Conservation (phyloP, 2,329 filamentous ascomycete genomes). For the Calonectria pseudoturangicola region DNA sequence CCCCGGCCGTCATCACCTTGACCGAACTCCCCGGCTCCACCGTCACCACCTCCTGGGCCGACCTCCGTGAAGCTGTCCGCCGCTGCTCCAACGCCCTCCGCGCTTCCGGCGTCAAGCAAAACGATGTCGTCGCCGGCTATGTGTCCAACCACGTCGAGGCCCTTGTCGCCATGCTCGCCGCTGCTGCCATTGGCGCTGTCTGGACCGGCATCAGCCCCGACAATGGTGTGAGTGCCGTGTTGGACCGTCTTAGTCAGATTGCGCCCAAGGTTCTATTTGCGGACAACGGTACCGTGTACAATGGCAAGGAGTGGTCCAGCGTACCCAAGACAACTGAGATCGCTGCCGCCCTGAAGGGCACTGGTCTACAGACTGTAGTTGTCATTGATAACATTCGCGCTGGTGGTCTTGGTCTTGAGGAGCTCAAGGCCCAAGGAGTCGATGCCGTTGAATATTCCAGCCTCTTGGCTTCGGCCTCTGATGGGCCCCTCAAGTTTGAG, state of each 20-base stretch:
- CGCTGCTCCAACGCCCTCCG: conserved; percentile 83
- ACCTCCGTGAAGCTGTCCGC: conserved; percentile 86
- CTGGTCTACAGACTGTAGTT: conserved; percentile 81
- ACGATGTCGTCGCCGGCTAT: conserved; percentile 81
- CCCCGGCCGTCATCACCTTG: conserved; percentile 84
- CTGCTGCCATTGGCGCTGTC: conserved; percentile 87
- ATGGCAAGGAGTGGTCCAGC: conserved; percentile 91
- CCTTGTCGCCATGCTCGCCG: conserved; percentile 89
- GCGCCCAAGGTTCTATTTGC: conserved; percentile 88
- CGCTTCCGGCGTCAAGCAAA: conserved; percentile 74
- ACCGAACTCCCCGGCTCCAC: conserved; percentile 82
- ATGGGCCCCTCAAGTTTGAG: conserved; percentile 77
- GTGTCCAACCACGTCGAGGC: conserved; percentile 93
- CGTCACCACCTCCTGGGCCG: conserved; percentile 80
- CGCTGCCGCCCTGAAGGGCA: conserved; percentile 74
- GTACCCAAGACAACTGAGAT: conserved; percentile 87
- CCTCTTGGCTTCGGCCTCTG: conserved; percentile 65
- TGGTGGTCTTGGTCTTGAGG: conserved; percentile 64
- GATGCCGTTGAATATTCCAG: conserved; percentile 65
- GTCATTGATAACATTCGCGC: conserved; percentile 80
- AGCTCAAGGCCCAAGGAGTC: conserved; percentile 63
- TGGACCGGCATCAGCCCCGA: conserved; percentile 97
- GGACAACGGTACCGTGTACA: conserved; percentile 92
- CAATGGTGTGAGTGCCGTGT: conserved; percentile 91
- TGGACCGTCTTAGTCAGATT: conserved; percentile 92